Base-by-base conservation (phyloP, 352 stramenopile genomes). In the Globisporangium yorkense region DNA sequence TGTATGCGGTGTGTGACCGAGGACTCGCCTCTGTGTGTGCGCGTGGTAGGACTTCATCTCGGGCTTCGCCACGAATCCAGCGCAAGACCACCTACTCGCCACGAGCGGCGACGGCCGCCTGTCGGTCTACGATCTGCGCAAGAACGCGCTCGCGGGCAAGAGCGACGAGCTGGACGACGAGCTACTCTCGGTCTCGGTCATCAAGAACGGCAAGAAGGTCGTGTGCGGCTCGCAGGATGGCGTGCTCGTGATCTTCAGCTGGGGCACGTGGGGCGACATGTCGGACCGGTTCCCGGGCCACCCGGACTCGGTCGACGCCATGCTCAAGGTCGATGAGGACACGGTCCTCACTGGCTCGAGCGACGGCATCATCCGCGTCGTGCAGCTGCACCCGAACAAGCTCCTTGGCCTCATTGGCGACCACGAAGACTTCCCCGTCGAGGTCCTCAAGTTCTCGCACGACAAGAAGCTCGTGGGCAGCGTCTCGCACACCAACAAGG, bases 321-420 rank as follows among this genome's bases (percentile, higher is more conserved):
- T 99, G 10, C 70, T 98, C 1, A 98, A 98, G 68, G 80, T 99
- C 51, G 96, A 99, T 61, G 96, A 99, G 72, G 94, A 98, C 69
- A 99, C 96, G 3, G 62, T 99, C 10, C 75, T 98, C 33, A 98
- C 97, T 3, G 97, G 96, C 40, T 98, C 91, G 18, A 98, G 89
- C 54, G 96, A 99, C 68, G 96, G 96, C 10, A 89, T 98, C 54
- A 87, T 99, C 59, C 80, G 84, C 40, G 90, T 98, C 31, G 94
- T 98, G 39, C 89, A 97, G 68, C 59, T 99, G 45, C 86, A 98
- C 57, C 97, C 96, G 12, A 98, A 98, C 75, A 97, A 97, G 62
- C 71, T 99, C 4, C 76, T 99, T 29, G 96, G 96, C 35, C 77
- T 99, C n/a, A 86, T 99, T 43, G 96, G 96, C 20, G 82, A 97